Conservation (phyloP, 257 asterid species). For the Capsicum chinense region DNA sequence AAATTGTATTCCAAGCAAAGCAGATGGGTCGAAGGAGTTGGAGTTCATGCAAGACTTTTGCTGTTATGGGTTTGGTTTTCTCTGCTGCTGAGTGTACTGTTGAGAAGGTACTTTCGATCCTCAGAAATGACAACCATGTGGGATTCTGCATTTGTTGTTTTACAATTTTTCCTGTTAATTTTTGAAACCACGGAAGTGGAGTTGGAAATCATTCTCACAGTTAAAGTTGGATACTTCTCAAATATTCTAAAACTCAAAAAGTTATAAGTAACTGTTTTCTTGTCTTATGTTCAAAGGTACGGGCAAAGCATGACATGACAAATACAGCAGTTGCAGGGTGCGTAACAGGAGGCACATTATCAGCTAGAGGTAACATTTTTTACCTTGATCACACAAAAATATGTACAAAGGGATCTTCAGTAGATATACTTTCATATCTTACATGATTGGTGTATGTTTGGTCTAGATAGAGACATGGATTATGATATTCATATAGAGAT, state of each 20-base stretch:
- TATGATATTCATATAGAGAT: neutral
- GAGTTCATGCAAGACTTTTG: conserved; percentile 97
- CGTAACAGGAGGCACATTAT: conserved; percentile 79
- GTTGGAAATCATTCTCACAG: neutral
- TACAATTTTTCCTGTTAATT: neutral
- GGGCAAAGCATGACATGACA: conserved; percentile 89
- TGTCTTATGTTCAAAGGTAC: conserved; percentile 57
- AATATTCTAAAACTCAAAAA: conserved; percentile 15
- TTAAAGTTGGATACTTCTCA: neutral
- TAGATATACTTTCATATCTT: neutral
- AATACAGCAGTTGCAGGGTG: conserved; percentile 96
- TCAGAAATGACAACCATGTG: neutral
- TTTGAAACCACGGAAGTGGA: neutral
- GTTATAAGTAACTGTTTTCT: conserved; percentile 16
- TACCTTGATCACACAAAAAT: neutral
- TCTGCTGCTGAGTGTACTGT: conserved; percentile 84
- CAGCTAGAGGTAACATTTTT: conserved; percentile 72
- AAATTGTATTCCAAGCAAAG: conserved; percentile 74
- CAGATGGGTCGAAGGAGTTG: conserved; percentile 96
- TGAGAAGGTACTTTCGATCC: conserved; percentile 64
- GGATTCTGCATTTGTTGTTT: neutral
- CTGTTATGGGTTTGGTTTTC: conserved; percentile 87
- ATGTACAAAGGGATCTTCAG: neutral
- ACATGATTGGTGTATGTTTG: neutral
- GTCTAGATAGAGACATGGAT: neutral